Evolutionary conservation across 805 yeast species (phyloP), one percentile per base, ranked within the genome.

Genomic region (Kazachstania kunashirensis): DNA sequence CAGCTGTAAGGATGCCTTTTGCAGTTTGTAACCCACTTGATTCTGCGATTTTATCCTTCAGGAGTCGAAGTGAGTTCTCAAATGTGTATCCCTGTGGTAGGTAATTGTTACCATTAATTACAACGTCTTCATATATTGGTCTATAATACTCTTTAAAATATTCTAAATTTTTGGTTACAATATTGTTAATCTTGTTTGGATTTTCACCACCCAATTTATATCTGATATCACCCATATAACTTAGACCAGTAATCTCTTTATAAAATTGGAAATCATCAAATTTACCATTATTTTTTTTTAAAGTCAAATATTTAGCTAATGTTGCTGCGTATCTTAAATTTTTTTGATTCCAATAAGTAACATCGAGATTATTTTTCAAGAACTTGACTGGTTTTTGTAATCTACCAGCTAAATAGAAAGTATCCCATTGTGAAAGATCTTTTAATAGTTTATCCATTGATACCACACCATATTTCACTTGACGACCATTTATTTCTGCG

Each of bases 341-440:
- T 43, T 70, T 73, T 50, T 84, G 88, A 50, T 84, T 82, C 50
- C 81, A 66, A 38, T 79, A 73, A 38, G 73, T 67, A 6, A 83
- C 68, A 49, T 73, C 67, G 2, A 79, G 68, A 40, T 79, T 77
- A 48, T 77, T 83, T 44, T 75, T 70, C 27, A 84, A 56, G 24
- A 83, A 69, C 42, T 82, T 79, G 5, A 89, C 94, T 0, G 98
- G 98, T 52, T 92, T 92, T 49, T 92, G 98, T 40, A 92, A 64
- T 43, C 98, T 67, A 1, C 98, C 98, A 2, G 96, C 94, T 14
- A 92, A 53, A 50, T 92, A 92, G 49, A 92, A 70, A 0, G 86
- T 73, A 20, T 75, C 66, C 98, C 98, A 92, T 38, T 79, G 74
- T n/a, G 73, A 65, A 19, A 92, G 62, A 60, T 92, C 98, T 25